Percentiles rank a stretch among this genome's conserved stretches.
phyloP scores from a whole-genome alignment of 805 yeast species.

The Hemisphaericaspora nanyangensis region DNA sequence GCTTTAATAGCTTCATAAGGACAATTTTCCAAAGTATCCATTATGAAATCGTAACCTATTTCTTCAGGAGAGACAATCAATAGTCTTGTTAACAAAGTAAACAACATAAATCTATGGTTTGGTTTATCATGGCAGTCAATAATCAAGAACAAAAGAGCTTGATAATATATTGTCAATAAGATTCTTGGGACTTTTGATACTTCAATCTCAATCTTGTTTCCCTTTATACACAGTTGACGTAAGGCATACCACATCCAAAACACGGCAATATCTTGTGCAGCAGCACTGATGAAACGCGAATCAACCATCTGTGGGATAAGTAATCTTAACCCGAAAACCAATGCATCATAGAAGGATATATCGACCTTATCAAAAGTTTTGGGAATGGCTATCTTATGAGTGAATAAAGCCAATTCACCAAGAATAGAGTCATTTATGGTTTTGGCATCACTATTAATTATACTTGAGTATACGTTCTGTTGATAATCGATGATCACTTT shows the following conservation, averaged over 20 bases:
- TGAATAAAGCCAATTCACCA: slow-evolving; percentile 22
- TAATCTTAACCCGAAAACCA: slow-evolving; percentile 22
- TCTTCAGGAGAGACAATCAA: slow-evolving; percentile 57
- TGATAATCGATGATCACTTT: slow-evolving; percentile 41
- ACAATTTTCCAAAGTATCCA: slow-evolving; percentile 61
- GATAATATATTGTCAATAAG: slow-evolving; percentile 28
- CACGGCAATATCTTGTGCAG: slow-evolving; percentile 24
- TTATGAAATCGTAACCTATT: slow-evolving; percentile 54
- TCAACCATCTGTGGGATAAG: slow-evolving; percentile 35
- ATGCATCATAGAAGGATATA: slow-evolving; percentile 18
- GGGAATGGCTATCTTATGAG: slow-evolving; percentile 14
- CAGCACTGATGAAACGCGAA: slow-evolving; percentile 15
- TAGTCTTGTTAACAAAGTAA: slow-evolving; percentile 62
- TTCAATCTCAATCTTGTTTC: slow-evolving; percentile 21
- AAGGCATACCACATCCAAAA: slow-evolving; percentile 40
- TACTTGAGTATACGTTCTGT: slow-evolving; percentile 20
- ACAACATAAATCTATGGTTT: slow-evolving; percentile 39
- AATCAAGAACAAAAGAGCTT: slow-evolving; percentile 20
- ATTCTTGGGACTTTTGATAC: slow-evolving; percentile 27
- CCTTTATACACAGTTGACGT: slow-evolving; percentile 12
- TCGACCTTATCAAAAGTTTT: slow-evolving; percentile 13
- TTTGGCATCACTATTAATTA: slow-evolving; percentile 23
- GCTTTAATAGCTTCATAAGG: slow-evolving; percentile 61
- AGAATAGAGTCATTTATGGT: slow-evolving; percentile 25
- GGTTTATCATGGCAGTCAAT: slow-evolving; percentile 16